Conservation (phyloP, 305 asterid species). For the Fraxinus sp. region DNA sequence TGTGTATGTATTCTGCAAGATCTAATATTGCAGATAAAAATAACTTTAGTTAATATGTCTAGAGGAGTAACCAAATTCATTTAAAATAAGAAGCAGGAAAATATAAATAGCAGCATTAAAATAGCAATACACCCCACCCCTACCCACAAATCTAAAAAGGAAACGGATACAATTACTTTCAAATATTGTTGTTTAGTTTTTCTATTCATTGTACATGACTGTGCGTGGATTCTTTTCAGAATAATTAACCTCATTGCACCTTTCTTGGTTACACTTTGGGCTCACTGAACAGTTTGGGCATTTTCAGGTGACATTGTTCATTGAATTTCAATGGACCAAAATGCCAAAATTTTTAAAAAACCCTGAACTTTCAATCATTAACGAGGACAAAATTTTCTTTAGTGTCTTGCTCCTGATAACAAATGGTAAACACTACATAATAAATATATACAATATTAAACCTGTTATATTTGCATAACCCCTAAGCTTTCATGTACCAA, state of each 20-base stretch:
- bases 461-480: neutral
- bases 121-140: neutral
- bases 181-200: neutral
- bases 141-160: neutral
- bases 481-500: neutral
- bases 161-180: neutral
- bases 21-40: slow-evolving; percentile 1
- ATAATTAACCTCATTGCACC: neutral
- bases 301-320: slow-evolving; percentile 9
- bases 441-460: neutral
- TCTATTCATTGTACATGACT: slow-evolving; percentile 1
- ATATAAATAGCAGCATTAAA: neutral
- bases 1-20: slow-evolving; percentile 3
- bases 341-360: neutral
- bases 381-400: slow-evolving; percentile 7
- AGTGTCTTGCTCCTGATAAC: slow-evolving; percentile 3
- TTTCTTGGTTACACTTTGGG: slow-evolving; percentile 9
- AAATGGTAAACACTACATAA: slow-evolving; percentile 11
- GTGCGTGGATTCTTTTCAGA: slow-evolving; percentile 4
- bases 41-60: neutral
- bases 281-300: slow-evolving; percentile 10
- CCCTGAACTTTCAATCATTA: neutral
- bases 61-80: neutral
- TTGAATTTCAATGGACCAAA: neutral
- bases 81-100: neutral